phyloP scores from a whole-genome alignment of 805 yeast genomes.

The Danielozyma ontarioensis region DNA sequence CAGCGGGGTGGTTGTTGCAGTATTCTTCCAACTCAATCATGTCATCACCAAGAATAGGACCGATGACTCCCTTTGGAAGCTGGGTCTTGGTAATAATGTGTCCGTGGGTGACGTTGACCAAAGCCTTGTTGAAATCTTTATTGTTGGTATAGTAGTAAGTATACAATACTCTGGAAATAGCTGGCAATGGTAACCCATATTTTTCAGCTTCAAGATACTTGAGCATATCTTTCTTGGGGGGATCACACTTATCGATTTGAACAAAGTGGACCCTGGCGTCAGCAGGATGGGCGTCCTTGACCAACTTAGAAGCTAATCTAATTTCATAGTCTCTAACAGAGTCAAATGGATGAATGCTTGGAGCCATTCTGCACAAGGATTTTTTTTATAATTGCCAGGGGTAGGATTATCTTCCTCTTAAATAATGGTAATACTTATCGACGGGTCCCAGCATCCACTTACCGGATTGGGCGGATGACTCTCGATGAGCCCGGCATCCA shows the following conservation, averaged over 20 bases:
- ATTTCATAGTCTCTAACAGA: slow-evolving; percentile 55
- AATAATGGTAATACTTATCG: too few relatives aligned
- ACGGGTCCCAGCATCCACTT: too few relatives aligned
- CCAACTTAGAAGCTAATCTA: slow-evolving; percentile 50
- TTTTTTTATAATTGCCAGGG: too few relatives aligned
- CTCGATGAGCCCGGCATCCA: too few relatives aligned
- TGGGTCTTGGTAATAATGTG: slow-evolving; percentile 54
- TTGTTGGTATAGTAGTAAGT: slow-evolving; percentile 60
- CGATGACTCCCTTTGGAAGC: slow-evolving; percentile 59
- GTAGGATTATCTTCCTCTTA: too few relatives aligned
- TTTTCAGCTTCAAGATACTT: slow-evolving; percentile 65
- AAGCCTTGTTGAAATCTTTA: slow-evolving; percentile 58
- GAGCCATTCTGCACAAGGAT: slow-evolving; percentile 4
- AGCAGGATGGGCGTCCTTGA: slow-evolving; percentile 54
- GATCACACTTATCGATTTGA: slow-evolving; percentile 67
- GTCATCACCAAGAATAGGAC: slow-evolving; percentile 70
- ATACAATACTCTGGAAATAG: slow-evolving; percentile 64
- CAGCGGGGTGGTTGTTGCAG: slow-evolving; percentile 50
- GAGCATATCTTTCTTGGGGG: slow-evolving; percentile 71
- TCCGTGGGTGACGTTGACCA: slow-evolving; percentile 59
- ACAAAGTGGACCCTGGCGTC: slow-evolving; percentile 54
- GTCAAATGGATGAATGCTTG: slow-evolving; percentile 50
- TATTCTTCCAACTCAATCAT: slow-evolving; percentile 48
- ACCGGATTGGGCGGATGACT: too few relatives aligned
- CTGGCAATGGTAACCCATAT: slow-evolving; percentile 41